Base-by-base conservation (phyloP, 768 basidiomycete species). In the Russula earlei region DNA sequence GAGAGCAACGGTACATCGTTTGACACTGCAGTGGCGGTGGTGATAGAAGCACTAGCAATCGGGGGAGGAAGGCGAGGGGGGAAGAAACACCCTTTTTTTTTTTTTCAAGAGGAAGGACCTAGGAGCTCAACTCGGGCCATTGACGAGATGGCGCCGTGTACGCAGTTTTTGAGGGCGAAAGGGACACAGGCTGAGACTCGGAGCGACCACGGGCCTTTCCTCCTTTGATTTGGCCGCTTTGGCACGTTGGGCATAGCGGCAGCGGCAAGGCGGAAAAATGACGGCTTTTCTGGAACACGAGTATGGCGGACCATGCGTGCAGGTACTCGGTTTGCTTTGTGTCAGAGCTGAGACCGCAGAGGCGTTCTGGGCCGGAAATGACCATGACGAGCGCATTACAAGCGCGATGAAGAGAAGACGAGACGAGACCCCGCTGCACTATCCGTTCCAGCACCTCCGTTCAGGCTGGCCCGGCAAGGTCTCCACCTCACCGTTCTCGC, bases 191-290 rank as follows among this genome's bases (percentile, higher is more conserved):
- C 42, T 48, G 44, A 51, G 25, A 22, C 20, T 31, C 38, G 38
- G 58, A 17, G 37, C 25, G 44, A 52, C 55, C 45, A 52, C 55
- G 46, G 50, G 14, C 36, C 14, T 17, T 42, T 37, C 14, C 36
- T 52, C 48, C 29, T 19, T 47, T 42, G 44, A 34, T 41, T 37
- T 38, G n/a, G n/a, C n/a, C n/a, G n/a, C n/a, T n/a, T n/a, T n/a
- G n/a, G n/a, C 29, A 31, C 4, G 9, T 9, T 4, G 7, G 29
- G 29, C 3, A 31, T 45, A 42, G 31, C 45, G 24, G 10, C 43
- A 6, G 48, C 25, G 25, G 25, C 54, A 51, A 7, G 5, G 31
- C 59, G 59, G 59, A 58, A 31, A 47, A 60, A 57, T 49, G 55
- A 27, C 55, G 55, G 59, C 33, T 12, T 38, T 48, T 60, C 33